Base-by-base conservation (phyloP, 2,329 filamentous ascomycete genomes). In the Metarhizium album region DNA sequence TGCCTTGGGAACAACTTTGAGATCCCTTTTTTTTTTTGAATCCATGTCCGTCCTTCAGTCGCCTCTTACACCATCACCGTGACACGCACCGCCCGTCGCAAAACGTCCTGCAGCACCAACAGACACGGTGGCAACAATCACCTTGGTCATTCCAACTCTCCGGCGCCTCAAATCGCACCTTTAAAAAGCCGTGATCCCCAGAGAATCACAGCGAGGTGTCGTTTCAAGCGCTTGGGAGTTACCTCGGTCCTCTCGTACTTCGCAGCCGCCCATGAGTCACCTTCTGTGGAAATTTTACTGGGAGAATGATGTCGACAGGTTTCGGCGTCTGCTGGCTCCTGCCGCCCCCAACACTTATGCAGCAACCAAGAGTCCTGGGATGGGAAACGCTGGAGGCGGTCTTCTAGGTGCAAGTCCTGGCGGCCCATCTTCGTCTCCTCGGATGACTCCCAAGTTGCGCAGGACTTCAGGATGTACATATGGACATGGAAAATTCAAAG, bases 251-350 rank as follows among this genome's bases (percentile, higher is more conserved):
- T 29, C 20, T 46, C 18, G 27, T 42, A 23, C 50, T 37, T 59
- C 54, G 62, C 60, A 52, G 58, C 57, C 57, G 62, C 67, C 82
- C 82, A 93, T 97, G 91, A 97, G 88, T 84, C 86, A 90, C 75
- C 81, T 86, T 80, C 83, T 98, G 70, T 96, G 91, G 91, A 90
- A 90, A 79, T 88, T 82, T 69, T 97, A 91, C 69, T 86, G 94
- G 76, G 86, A 96, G 82, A 87, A 96, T 79, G 90, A 98, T 82
- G 86, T 95, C 82, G 90, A 95, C 68, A 83, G 75, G 66, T 97
- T 98, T 79, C 86, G 87, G 74, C 86, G 85, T 74, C 80, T 94
- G 66, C 79, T 98, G 79, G 84, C 84, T 64, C 82, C 81, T 68
- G 77, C 84, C 70, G 75, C 77, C 64, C 77, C 76, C 67, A 77